Percentiles rank a stretch among this genome's conserved stretches.
Conservation (phyloP, 106 monocot species). For the Dactylorhiza incarnata region DNA sequence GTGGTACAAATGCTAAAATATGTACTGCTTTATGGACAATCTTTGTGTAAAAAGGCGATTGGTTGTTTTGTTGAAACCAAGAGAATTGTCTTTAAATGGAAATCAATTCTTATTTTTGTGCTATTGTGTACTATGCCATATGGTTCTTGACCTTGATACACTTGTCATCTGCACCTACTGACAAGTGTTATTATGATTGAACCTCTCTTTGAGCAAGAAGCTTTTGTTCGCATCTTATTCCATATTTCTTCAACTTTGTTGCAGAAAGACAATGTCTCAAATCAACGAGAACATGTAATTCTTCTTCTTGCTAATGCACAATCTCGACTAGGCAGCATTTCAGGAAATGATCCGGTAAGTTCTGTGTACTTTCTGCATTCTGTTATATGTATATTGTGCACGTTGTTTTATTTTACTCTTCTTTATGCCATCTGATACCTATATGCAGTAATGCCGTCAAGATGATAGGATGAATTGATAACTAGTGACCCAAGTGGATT, state of each 20-base stretch:
- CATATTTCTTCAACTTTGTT: neutral
- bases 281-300: constrained; percentile 89
- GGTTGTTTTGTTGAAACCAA: too few species aligned
- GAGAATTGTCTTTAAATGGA: too few species aligned
- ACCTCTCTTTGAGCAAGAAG: neutral
- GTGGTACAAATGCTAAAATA: too few species aligned
- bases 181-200: neutral
- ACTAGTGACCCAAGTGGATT: neutral
- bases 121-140: too few species aligned
- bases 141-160: neutral
- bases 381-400: neutral
- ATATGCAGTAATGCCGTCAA: neutral
- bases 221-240: neutral
- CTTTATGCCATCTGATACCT: neutral
- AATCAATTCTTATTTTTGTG: too few species aligned
- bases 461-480: neutral
- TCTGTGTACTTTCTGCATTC: neutral
- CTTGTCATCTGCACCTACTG: neutral
- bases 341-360: constrained; percentile 72
- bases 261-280: constrained; percentile 85
- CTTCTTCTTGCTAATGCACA: constrained; percentile 95
- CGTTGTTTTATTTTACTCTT: neutral
- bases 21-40: too few species aligned
- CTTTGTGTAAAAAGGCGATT: too few species aligned
- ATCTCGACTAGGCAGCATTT: constrained; percentile 55